Conservation (phyloP, 345 rosid genomes). For the Hypericum androsaemum region DNA sequence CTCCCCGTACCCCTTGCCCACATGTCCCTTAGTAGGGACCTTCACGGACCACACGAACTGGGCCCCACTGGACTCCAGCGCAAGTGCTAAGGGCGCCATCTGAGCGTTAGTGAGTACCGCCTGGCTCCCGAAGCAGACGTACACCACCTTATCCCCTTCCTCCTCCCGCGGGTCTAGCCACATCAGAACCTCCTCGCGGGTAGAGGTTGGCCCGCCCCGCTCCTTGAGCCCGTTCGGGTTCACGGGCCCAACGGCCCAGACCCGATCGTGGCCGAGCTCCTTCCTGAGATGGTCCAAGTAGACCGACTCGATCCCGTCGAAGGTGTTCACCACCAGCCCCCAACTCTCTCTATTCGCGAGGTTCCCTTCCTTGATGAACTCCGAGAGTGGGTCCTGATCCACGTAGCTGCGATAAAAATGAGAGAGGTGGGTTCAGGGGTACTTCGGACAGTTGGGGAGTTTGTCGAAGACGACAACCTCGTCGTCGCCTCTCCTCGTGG, state of each 20-base stretch:
- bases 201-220: background rate
- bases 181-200: background rate
- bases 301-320: background rate
- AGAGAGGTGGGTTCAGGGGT: background rate
- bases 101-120: conserved; percentile 1
- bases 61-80: conserved; percentile 7
- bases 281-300: conserved; percentile 1
- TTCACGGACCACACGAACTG: background rate
- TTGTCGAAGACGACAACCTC: no score
- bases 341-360: background rate
- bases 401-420: conserved; percentile 2
- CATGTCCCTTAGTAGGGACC: background rate
- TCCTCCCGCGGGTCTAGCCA: conserved; percentile 12
- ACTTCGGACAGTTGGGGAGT: no score
- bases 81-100: background rate
- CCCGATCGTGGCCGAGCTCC: conserved; percentile 3
- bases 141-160: conserved; percentile 7
- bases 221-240: background rate
- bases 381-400: background rate
- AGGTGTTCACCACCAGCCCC: conserved; percentile 10
- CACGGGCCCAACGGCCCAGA: conserved; percentile 15
- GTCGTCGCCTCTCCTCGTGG: no score
- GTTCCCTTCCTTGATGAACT: background rate
- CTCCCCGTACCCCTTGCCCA: background rate
- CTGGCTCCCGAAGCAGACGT: conserved; percentile 14